phyloP scores from a whole-genome alignment of 352 stramenopile genomes.

The Phytopythium vexans region DNA sequence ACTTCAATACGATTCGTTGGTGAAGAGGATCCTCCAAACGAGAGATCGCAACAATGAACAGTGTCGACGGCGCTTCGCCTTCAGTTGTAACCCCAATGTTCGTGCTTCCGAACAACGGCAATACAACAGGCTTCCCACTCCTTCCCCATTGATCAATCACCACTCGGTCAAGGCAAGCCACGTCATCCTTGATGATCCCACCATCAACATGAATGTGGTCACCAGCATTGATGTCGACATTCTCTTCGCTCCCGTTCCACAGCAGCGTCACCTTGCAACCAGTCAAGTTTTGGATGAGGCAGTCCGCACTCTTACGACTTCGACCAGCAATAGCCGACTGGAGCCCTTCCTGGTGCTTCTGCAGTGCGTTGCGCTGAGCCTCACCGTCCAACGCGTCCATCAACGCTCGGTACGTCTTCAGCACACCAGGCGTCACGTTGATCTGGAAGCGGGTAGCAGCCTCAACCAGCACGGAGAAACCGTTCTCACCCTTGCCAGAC shows the following conservation, averaged over 20 bases:
- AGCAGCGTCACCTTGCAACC: slow-evolving; percentile 53
- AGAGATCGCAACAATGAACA: slow-evolving; percentile 69
- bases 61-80: slow-evolving; percentile 25
- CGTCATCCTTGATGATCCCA: slow-evolving; percentile 31
- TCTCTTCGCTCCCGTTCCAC: slow-evolving; percentile 42
- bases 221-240: slow-evolving; percentile 40
- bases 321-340: slow-evolving; percentile 31
- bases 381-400: slow-evolving; percentile 76
- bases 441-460: slow-evolving; percentile 72
- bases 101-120: slow-evolving; percentile 60
- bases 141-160: slow-evolving; percentile 62
- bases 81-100: slow-evolving; percentile 53
- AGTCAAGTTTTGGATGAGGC: slow-evolving; percentile 70
- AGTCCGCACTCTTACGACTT: slow-evolving; percentile 40
- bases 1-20: slow-evolving; percentile 71
- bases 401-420: slow-evolving; percentile 75
- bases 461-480: slow-evolving; percentile 56
- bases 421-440: slow-evolving; percentile 63
- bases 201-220: slow-evolving; percentile 44
- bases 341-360: slow-evolving; percentile 67
- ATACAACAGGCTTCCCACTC: slow-evolving; percentile 26
- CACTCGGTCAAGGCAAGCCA: slow-evolving; percentile 38
- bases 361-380: slow-evolving; percentile 48
- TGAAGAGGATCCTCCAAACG: slow-evolving; percentile 64
- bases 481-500: slow-evolving; percentile 55